Base-by-base conservation (phyloP, 768 basidiomycete genomes). In the Wakefieldia striispora region DNA sequence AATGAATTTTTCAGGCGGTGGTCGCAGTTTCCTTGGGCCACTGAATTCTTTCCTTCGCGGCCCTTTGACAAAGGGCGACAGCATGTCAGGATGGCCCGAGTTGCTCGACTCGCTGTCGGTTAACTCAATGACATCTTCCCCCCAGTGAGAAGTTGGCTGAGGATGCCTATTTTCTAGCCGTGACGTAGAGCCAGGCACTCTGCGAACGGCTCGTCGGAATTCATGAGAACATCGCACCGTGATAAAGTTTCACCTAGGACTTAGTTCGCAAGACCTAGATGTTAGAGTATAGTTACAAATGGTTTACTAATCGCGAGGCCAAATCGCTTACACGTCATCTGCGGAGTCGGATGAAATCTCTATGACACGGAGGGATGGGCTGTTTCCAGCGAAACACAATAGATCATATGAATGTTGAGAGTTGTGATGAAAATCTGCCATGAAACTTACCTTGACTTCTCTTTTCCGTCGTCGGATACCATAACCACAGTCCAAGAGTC, bases 281-380 rank as follows among this genome's bases (percentile, higher is more conserved):
- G 27, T 49, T 21, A 33, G 20, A 39, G 2, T 19, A 16, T 17
- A 27, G 21, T 27, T 9, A 19, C 11, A 1, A 14, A n/a, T 17
- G 5, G 2, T n/a, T 24, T 26, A 5, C 45, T n/a, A n/a, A 29
- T 43, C 27, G 26, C 42, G 3, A 40, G 16, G 16, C 41, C n/a
- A 24, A 38, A 12, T 13, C 13, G 60, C 70, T 45, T 54, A 70
- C 73, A 51, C 43, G n/a, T 72, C 70, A 1, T 72, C 68, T 44
- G 73, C 72, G 33, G 74, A 76, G 31, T 62, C 67, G 40, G 80
- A 82, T 16, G 78, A 81, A 62, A 82, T 77, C 56, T 82, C 78
- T 50, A 84, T 81, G 20, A 83, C 66, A 38, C 73, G 67, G 36
- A 57, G 55, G 33, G 55, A 31, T 4, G 49, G 45, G 52, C 19